Evolutionary conservation across 495 filamentous ascomycete species (phyloP).

Genomic region (Apiosordaria backusii): DNA sequence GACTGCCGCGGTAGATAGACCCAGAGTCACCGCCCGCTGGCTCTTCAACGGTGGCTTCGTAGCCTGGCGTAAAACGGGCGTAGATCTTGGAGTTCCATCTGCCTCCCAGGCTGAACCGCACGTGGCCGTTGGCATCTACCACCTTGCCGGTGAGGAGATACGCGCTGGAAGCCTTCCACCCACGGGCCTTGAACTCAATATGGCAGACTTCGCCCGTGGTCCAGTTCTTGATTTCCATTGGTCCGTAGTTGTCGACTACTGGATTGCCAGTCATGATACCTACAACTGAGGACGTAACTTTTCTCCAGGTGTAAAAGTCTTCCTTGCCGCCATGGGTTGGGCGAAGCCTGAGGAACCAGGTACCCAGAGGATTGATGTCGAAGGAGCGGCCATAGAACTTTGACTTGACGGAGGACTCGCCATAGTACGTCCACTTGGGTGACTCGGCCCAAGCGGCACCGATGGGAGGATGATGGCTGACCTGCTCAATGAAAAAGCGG

Average conservation of each 20-base stretch:
- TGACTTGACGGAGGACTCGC: constrained; percentile 92
- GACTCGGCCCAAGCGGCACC: constrained; percentile 92
- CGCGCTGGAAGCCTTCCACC: constrained; percentile 89
- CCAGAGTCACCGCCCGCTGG: constrained; percentile 44
- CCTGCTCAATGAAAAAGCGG: constrained; percentile 97
- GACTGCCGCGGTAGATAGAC: constrained; percentile 38
- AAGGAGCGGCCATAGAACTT: constrained; percentile 98
- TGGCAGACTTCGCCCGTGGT: constrained; percentile 85
- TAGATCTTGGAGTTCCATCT: constrained; percentile 98
- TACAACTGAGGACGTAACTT: constrained; percentile 94
- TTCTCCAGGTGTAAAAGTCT: constrained; percentile 98
- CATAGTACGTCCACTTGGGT: constrained; percentile 95
- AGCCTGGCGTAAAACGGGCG: constrained; percentile 87
- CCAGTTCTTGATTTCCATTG: constrained; percentile 96
- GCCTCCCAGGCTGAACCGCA: constrained; percentile 84
- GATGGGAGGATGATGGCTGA: constrained; percentile 95
- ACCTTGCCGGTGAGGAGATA: constrained; percentile 86
- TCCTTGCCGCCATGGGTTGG: constrained; percentile 70
- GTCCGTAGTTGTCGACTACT: constrained; percentile 95
- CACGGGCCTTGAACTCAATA: constrained; percentile 93
- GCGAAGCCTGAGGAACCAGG: constrained; percentile 91
- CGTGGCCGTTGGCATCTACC: constrained; percentile 65
- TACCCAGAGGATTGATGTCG: constrained; percentile 93
- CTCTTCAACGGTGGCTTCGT: constrained; percentile 67
- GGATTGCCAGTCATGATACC: constrained; percentile 97